Percentiles rank a stretch among this genome's conserved stretches.
Conservation (phyloP, 345 rosid genomes). For the Heritiera littoralis region DNA sequence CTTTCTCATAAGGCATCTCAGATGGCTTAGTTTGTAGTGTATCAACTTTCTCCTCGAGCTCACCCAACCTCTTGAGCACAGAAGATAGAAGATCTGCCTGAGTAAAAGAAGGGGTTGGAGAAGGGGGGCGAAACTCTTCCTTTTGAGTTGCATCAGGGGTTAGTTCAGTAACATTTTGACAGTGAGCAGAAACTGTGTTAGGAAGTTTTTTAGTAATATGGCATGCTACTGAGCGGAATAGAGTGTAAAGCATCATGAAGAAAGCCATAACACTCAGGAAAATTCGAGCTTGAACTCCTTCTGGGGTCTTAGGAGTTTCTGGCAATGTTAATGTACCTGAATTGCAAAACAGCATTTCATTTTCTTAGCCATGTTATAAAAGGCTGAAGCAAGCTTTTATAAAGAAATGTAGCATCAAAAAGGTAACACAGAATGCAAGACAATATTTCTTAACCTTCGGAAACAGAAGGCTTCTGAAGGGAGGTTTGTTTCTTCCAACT, state of each 20-base stretch:
- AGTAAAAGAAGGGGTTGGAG: constrained; percentile 48
- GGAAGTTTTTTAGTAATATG: constrained; percentile 55
- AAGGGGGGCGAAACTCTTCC: constrained; percentile 60
- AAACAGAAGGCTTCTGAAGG: constrained; percentile 40
- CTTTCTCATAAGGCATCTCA: constrained; percentile 98
- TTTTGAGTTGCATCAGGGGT: constrained; percentile 29
- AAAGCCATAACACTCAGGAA: constrained; percentile 52
- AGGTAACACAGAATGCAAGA: background rate
- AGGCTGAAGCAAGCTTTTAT: background rate
- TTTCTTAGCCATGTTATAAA: constrained; percentile 20
- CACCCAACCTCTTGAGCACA: constrained; percentile 78
- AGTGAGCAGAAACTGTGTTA: constrained; percentile 29
- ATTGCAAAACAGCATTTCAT: constrained; percentile 27
- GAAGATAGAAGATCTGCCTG: constrained; percentile 66
- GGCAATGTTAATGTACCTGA: constrained; percentile 48
- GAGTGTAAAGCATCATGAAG: constrained; percentile 56
- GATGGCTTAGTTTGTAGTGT: constrained; percentile 85
- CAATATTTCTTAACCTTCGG: constrained; percentile 53
- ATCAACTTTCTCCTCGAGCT: constrained; percentile 86
- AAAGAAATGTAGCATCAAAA: background rate
- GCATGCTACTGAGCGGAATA: constrained; percentile 50
- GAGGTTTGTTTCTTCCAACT: constrained; percentile 75
- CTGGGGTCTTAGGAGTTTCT: constrained; percentile 50
- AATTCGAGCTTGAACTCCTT: constrained; percentile 52
- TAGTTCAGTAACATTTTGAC: constrained; percentile 40